Evolutionary conservation across 768 basidiomycete genomes (phyloP).

Genomic region (Lactarius akahatsu): DNA sequence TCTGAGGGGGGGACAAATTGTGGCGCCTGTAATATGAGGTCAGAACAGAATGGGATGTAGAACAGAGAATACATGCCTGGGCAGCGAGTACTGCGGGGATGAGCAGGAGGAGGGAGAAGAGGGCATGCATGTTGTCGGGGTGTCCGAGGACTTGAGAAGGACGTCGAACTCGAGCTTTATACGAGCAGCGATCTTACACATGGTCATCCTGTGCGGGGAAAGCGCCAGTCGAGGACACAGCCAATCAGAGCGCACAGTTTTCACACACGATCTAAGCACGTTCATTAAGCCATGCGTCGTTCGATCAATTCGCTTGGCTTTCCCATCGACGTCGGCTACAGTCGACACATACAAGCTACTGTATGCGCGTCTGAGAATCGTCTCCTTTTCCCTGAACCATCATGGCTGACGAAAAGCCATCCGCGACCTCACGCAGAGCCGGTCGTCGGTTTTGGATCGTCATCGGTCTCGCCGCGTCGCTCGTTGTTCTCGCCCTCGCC

Average conservation of each 20-base stretch:
- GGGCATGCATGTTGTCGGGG: slow-evolving; percentile 14
- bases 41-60: background rate
- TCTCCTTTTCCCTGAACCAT: background rate
- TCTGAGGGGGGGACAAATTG: slow-evolving; percentile 35
- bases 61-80: background rate
- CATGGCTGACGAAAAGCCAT: background rate
- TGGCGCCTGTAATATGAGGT: slow-evolving; percentile 26
- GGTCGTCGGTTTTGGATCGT: background rate
- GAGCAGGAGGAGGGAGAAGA: slow-evolving; percentile 8
- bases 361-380: background rate
- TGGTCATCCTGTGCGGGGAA: background rate
- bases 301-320: background rate
- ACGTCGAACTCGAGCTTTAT: background rate
- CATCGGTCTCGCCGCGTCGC: background rate
- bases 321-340: too few species aligned
- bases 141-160: background rate
- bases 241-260: background rate
- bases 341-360: too few species aligned
- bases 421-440: background rate
- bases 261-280: background rate
- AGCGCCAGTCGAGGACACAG: background rate
- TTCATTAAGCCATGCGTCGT: background rate
- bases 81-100: slow-evolving; percentile 17
- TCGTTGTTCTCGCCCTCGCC: slow-evolving; percentile 27
- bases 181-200: background rate